These are phyloP conservation scores for Phoenix dactylifera DNA, from an alignment of 176 grass and related monocot species.

Conservation along the genomic window DNA sequence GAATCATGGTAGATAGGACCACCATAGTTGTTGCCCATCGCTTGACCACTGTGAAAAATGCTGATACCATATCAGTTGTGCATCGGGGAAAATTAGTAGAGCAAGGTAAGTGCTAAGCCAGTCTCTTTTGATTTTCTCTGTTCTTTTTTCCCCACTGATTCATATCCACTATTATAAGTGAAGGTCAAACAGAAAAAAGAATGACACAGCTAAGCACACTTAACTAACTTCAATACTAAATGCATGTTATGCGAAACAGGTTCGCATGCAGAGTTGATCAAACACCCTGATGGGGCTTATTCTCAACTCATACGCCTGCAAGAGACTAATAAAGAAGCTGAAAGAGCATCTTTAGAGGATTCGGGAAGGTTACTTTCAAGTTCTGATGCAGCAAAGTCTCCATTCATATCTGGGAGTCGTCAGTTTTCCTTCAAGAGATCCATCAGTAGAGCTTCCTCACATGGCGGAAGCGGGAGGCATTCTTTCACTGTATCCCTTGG, in stretches of 20 bases:
- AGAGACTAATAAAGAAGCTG: constrained; percentile 25
- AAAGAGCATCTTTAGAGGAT: neutral
- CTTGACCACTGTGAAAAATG: constrained; percentile 53
- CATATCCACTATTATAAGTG: too few relatives aligned
- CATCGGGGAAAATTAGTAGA: constrained; percentile 53
- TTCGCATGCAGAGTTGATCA: constrained; percentile 46
- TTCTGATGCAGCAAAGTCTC: constrained; percentile 14
- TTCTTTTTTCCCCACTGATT: too few relatives aligned
- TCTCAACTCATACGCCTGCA: constrained; percentile 57
- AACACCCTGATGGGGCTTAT: constrained; percentile 45
- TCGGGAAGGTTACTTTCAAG: neutral
- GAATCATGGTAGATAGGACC: constrained; percentile 57
- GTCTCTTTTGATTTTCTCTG: too few relatives aligned
- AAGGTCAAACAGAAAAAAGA: too few relatives aligned
- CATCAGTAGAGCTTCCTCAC: constrained; percentile 29
- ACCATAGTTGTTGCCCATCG: constrained; percentile 62
- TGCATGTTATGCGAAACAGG: constrained; percentile 28
- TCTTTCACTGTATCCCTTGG: constrained; percentile 11
- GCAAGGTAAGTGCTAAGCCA: constrained; percentile 34
- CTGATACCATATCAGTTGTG: constrained; percentile 64
- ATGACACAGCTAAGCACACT: too few relatives aligned
- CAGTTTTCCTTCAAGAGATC: constrained; percentile 33
- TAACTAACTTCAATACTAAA: too few relatives aligned
- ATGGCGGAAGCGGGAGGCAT: constrained; percentile 21
- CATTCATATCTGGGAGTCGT: constrained; percentile 15